phyloP scores from a whole-genome alignment of 2,329 filamentous ascomycete species.

The Aspergillaceae sp. region DNA sequence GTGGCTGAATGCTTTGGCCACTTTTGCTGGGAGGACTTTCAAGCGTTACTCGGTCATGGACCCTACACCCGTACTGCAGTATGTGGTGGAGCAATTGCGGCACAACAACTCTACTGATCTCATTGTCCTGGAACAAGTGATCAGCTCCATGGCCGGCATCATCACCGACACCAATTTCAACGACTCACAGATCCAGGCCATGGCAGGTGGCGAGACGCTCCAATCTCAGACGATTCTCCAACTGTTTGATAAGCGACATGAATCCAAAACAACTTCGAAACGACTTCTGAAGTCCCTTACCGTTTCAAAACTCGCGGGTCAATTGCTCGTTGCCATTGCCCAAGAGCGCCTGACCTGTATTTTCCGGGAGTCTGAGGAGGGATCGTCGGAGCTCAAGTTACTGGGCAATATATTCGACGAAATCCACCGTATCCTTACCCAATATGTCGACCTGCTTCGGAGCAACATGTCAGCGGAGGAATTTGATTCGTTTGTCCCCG shows the following conservation, averaged over 20 bases:
- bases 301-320: slow-evolving; percentile 67
- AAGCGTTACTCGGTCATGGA: slow-evolving; percentile 77
- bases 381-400: slow-evolving; percentile 74
- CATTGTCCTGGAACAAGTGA: slow-evolving; percentile 82
- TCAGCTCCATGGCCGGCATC: slow-evolving; percentile 89
- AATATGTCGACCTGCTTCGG: slow-evolving; percentile 83
- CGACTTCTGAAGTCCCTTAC: slow-evolving; percentile 72
- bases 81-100: slow-evolving; percentile 75
- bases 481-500: slow-evolving; percentile 71
- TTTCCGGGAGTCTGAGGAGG: slow-evolving; percentile 55
- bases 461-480: slow-evolving; percentile 66
- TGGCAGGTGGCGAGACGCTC: slow-evolving; percentile 76
- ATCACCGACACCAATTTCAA: slow-evolving; percentile 80
- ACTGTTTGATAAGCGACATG: slow-evolving; percentile 72
- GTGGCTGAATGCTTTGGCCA: slow-evolving; percentile 83
- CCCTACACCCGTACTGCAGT: slow-evolving; percentile 75
- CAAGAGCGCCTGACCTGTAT: slow-evolving; percentile 85
- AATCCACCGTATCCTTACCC: slow-evolving; percentile 71
- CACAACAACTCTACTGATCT: slow-evolving; percentile 81
- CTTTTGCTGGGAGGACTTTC: slow-evolving; percentile 87
- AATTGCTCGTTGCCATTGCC: slow-evolving; percentile 79
- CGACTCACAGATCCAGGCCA: slow-evolving; percentile 74
- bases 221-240: slow-evolving; percentile 72
- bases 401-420: slow-evolving; percentile 84
- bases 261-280: slow-evolving; percentile 63